Evolutionary conservation across 1,284 basidiomycete species (phyloP).

Genomic region (Inonotus hispidus): DNA sequence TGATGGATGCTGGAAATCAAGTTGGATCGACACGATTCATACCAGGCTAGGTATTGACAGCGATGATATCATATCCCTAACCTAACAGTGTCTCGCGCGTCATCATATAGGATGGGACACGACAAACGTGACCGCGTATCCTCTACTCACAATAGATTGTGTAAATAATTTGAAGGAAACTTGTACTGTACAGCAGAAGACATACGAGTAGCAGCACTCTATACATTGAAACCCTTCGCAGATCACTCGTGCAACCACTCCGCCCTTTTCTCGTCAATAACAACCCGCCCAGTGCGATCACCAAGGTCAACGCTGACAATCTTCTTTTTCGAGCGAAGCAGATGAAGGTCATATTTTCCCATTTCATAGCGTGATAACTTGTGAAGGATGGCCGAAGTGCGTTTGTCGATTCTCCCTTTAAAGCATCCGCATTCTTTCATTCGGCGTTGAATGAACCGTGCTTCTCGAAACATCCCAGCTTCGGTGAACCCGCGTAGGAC

Average conservation of each 20-base stretch:
- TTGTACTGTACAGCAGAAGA: background rate
- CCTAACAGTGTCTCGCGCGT: background rate
- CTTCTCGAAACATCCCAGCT: slow-evolving; percentile 3
- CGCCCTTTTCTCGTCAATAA: background rate
- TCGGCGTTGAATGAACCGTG: slow-evolving; percentile 1
- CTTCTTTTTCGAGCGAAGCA: background rate
- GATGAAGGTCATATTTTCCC: background rate
- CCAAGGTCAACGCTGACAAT: background rate
- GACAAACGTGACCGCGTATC: background rate
- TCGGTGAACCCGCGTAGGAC: slow-evolving; percentile 14
- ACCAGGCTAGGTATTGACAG: background rate
- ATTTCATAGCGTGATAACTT: slow-evolving; percentile 6
- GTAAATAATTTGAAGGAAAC: background rate
- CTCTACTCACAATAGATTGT: background rate
- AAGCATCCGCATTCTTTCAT: slow-evolving; percentile 10
- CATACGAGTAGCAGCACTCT: background rate
- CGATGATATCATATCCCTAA: background rate
- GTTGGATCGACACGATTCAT: background rate
- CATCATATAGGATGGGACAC: background rate
- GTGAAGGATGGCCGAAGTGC: slow-evolving; percentile 1
- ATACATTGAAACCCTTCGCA: background rate
- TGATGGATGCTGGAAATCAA: background rate
- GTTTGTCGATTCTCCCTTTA: background rate
- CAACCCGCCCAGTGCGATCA: background rate
- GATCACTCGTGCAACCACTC: slow-evolving; percentile 2